These are phyloP conservation scores for Neurospora cerealis DNA, from an alignment of 495 filamentous ascomycete species.

Conservation along the genomic window DNA sequence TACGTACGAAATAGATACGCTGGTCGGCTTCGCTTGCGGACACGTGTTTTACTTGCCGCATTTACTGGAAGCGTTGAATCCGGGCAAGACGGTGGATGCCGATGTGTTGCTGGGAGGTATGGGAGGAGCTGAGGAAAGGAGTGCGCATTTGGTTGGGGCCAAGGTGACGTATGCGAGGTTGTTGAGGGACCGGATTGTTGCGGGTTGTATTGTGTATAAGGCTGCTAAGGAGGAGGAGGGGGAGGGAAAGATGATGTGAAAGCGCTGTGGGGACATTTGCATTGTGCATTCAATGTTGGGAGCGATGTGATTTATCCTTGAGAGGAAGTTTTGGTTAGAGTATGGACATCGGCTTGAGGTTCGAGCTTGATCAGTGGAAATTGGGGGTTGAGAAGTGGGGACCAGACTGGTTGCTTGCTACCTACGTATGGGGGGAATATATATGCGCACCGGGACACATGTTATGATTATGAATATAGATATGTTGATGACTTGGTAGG, in stretches of 20 bases:
- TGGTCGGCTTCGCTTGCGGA: slow-evolving; percentile 85
- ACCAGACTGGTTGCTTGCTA: too few relatives aligned
- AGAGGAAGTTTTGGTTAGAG: neutral
- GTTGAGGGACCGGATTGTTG: slow-evolving; percentile 56
- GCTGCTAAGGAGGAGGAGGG: slow-evolving; percentile 1
- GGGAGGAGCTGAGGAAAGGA: slow-evolving; percentile 32
- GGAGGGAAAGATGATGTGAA: neutral
- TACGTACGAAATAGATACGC: slow-evolving; percentile 57
- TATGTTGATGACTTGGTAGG: neutral
- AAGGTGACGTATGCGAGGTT: slow-evolving; percentile 87
- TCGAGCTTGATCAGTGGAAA: neutral
- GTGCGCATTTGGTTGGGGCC: slow-evolving; percentile 48
- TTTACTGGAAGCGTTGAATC: slow-evolving; percentile 46
- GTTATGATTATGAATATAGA: neutral
- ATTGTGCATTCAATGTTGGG: neutral
- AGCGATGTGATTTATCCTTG: neutral
- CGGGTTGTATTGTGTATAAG: slow-evolving; percentile 60
- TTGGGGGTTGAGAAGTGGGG: too few relatives aligned
- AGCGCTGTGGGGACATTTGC: neutral
- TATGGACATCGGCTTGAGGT: neutral
- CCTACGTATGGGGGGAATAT: neutral
- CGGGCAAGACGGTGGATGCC: slow-evolving; percentile 23
- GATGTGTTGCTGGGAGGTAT: slow-evolving; percentile 12
- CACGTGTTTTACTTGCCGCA: slow-evolving; percentile 87
- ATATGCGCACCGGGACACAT: neutral